These are phyloP conservation scores for Erucastrum elatum DNA, from an alignment of 345 rosid genomes.

Conservation along the genomic window DNA sequence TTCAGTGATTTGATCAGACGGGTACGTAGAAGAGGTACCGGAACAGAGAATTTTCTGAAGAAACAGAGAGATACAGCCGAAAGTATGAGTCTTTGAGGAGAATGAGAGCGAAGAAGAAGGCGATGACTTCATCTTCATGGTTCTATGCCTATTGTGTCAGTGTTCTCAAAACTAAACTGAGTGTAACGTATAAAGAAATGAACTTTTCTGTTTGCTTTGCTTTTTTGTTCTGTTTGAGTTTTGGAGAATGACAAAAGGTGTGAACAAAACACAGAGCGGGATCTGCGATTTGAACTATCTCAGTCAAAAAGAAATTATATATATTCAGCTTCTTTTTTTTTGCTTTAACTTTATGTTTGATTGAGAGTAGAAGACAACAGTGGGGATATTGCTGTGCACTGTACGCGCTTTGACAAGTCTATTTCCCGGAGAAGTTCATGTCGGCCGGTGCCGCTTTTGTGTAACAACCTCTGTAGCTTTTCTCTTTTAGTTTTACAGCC, in stretches of 20 bases:
- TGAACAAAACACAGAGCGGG: constrained; percentile 42
- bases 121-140: constrained; percentile 45
- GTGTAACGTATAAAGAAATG: constrained; percentile 28
- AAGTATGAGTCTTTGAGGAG: constrained; percentile 41
- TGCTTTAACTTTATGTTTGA: constrained; percentile 5
- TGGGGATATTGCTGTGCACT: constrained; percentile 35
- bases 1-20: constrained; percentile 53
- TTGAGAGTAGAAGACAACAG: constrained; percentile 6
- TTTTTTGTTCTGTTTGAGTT: constrained; percentile 10
- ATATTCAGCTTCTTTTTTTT: background rate
- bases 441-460: constrained; percentile 31
- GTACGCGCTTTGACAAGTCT: constrained; percentile 63
- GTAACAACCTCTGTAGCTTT: constrained; percentile 27
- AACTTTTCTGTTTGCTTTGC: constrained; percentile 15
- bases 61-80: constrained; percentile 53
- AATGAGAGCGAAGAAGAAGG: constrained; percentile 46
- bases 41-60: constrained; percentile 62
- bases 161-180: constrained; percentile 26
- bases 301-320: background rate
- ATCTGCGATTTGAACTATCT: constrained; percentile 55
- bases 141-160: constrained; percentile 32
- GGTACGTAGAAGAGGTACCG: constrained; percentile 53
- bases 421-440: constrained; percentile 37
- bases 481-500: background rate
- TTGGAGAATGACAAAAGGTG: constrained; percentile 4